These are phyloP conservation scores for Pelargonium hybrid DNA, from an alignment of 441 rosid species.

Conservation along the genomic window DNA sequence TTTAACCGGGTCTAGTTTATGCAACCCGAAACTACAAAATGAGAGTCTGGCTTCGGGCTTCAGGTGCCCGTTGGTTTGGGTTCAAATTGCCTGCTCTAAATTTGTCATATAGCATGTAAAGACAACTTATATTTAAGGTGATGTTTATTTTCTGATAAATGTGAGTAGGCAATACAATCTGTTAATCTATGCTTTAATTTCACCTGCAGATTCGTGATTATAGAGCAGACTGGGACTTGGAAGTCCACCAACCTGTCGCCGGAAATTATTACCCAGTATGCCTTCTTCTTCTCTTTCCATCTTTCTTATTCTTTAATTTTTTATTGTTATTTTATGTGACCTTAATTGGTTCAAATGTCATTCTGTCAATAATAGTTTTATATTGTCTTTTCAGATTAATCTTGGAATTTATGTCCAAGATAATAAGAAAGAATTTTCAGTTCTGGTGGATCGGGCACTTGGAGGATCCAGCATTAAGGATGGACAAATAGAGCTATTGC, in stretches of 20 bases:
- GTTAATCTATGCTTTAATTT: neutral
- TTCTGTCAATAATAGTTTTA: neutral
- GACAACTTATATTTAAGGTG: too few species aligned
- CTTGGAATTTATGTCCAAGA: slow-evolving; percentile 81
- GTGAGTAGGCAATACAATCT: too few species aligned
- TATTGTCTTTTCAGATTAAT: slow-evolving; percentile 48
- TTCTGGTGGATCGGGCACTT: slow-evolving; percentile 78
- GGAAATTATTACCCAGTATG: slow-evolving; percentile 97
- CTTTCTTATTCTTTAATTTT: neutral
- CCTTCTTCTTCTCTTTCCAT: slow-evolving; percentile 13
- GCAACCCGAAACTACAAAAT: too few species aligned
- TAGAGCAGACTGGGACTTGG: slow-evolving; percentile 82
- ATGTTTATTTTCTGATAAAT: too few species aligned
- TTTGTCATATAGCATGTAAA: too few species aligned
- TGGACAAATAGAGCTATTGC: slow-evolving; percentile 93
- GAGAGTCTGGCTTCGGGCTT: too few species aligned
- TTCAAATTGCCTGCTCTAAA: too few species aligned
- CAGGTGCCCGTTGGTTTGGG: too few species aligned
- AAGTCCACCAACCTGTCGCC: slow-evolving; percentile 85
- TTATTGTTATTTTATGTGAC: neutral
- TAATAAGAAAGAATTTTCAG: slow-evolving; percentile 57
- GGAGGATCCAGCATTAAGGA: slow-evolving; percentile 87
- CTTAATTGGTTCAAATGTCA: neutral
- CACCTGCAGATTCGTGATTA: slow-evolving; percentile 76
- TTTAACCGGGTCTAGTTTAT: too few species aligned